Evolutionary conservation across 108 stramenopile genomes (phyloP).

Genomic region (Cyclotella atomus): DNA sequence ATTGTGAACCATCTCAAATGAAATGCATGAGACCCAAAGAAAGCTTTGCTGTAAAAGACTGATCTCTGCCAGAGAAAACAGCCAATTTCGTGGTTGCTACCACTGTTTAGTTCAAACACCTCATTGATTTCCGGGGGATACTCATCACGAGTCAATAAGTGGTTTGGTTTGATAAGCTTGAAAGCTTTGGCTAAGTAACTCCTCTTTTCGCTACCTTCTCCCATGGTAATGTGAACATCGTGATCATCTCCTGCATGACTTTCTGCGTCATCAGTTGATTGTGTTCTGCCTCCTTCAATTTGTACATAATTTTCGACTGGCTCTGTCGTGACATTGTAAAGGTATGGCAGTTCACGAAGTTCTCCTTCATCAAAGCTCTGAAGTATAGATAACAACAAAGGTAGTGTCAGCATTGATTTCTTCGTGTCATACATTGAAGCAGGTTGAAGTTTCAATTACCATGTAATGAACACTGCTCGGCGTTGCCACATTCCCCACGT

Average conservation of each 20-base stretch:
- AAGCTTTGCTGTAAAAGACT: slow-evolving; percentile 68
- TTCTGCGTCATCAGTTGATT: neutral
- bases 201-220: neutral
- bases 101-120: slow-evolving; percentile 30
- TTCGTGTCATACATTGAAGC: too few relatives aligned
- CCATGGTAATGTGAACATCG: neutral
- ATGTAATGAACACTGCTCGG: slow-evolving; percentile 25
- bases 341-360: slow-evolving; percentile 29
- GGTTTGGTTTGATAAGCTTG: slow-evolving; percentile 14
- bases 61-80: slow-evolving; percentile 75
- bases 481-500: neutral
- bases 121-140: slow-evolving; percentile 27
- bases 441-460: neutral
- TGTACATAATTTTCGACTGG: slow-evolving; percentile 20
- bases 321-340: slow-evolving; percentile 38
- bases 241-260: neutral
- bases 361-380: slow-evolving; percentile 38
- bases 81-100: slow-evolving; percentile 22
- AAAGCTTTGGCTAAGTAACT: slow-evolving; percentile 7
- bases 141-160: slow-evolving; percentile 6
- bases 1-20: slow-evolving; percentile 77
- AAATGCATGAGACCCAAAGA: slow-evolving; percentile 63
- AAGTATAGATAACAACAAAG: neutral
- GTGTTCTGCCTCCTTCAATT: neutral
- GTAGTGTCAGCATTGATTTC: neutral